Conservation (phyloP, 202 grass and related monocot species). For the Musa balbisiana region DNA sequence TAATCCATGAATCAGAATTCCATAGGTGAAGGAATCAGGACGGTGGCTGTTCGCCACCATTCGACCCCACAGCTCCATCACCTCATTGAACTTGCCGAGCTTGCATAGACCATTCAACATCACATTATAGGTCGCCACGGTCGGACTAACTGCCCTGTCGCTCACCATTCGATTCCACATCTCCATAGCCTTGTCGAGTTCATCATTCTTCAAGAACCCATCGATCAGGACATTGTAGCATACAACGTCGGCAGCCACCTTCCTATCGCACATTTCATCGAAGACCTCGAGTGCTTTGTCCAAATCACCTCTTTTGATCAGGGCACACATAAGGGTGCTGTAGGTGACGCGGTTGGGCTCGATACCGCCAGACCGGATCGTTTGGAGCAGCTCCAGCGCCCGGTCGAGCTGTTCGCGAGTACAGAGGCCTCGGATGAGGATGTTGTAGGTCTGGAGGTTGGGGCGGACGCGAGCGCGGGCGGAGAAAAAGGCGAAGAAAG, state of each 20-base stretch:
- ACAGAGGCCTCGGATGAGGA: slow-evolving; percentile 73
- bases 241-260: slow-evolving; percentile 46
- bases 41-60: slow-evolving; percentile 70
- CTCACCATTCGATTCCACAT: slow-evolving; percentile 62
- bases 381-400: slow-evolving; percentile 44
- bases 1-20: slow-evolving; percentile 71
- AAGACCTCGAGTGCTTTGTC: slow-evolving; percentile 48
- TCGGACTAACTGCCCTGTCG: slow-evolving; percentile 42
- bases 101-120: slow-evolving; percentile 89
- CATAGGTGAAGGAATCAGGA: slow-evolving; percentile 43
- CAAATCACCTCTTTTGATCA: slow-evolving; percentile 36
- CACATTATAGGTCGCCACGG: slow-evolving; percentile 52
- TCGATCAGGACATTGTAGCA: slow-evolving; percentile 70
- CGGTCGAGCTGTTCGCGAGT: slow-evolving; percentile 40
- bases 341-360: slow-evolving; percentile 61
- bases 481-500: slow-evolving; percentile 65
- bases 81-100: slow-evolving; percentile 51
- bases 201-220: slow-evolving; percentile 47
- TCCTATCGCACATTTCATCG: slow-evolving; percentile 64
- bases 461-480: slow-evolving; percentile 43
- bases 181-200: slow-evolving; percentile 48
- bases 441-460: slow-evolving; percentile 86
- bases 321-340: slow-evolving; percentile 51
- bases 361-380: slow-evolving; percentile 25
- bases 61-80: slow-evolving; percentile 54